phyloP scores from a whole-genome alignment of 2,329 filamentous ascomycete species.

The Colletotrichum orbiculare region DNA sequence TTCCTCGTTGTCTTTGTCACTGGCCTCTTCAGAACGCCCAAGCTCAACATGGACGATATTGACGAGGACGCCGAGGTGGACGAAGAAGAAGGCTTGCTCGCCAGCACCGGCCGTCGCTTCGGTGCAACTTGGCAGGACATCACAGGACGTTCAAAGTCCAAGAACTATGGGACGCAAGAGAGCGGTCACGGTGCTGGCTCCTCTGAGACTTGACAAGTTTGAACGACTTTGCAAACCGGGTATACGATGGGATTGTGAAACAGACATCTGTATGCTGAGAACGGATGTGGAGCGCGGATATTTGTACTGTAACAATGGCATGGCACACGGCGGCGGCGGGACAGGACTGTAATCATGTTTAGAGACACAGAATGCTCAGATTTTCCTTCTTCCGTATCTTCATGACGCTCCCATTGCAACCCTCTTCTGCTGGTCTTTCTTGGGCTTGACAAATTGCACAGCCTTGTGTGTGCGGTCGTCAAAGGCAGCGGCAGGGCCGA shows the following conservation, averaged over 20 bases:
- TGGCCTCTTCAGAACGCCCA: conserved; percentile 83
- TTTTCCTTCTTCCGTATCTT: conserved; percentile 6
- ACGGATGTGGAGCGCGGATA: conserved; percentile 2
- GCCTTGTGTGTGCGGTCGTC: conserved; percentile 78
- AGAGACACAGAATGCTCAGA: conserved; percentile 25
- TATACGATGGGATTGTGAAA: conserved; percentile 6
- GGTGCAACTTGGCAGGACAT: conserved; percentile 92
- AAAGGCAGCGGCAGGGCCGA: conserved; percentile 73
- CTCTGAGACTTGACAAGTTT: conserved; percentile 13
- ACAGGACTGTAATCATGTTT: conserved; percentile 3
- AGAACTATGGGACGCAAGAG: conserved; percentile 34
- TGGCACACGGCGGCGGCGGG: conserved; percentile 20
- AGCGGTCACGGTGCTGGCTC: conserved; percentile 21
- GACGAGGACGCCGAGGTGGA: conserved; percentile 92
- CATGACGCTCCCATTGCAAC: conserved; percentile 51
- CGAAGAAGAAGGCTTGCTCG: conserved; percentile 92
- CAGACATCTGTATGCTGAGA: conserved; percentile 2
- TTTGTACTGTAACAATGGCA: conserved; percentile 14
- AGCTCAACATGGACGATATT: conserved; percentile 78
- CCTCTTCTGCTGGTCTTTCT: conserved; percentile 45
- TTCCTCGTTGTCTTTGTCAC: conserved; percentile 86
- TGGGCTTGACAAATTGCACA: conserved; percentile 64
- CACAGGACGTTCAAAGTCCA: conserved; percentile 61
- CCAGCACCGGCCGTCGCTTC: conserved; percentile 83
- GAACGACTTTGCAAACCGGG: background rate